Evolutionary conservation across 495 filamentous ascomycete species (phyloP), one percentile per base, ranked within the genome.

Genomic region (Gamarada debralockiae): DNA sequence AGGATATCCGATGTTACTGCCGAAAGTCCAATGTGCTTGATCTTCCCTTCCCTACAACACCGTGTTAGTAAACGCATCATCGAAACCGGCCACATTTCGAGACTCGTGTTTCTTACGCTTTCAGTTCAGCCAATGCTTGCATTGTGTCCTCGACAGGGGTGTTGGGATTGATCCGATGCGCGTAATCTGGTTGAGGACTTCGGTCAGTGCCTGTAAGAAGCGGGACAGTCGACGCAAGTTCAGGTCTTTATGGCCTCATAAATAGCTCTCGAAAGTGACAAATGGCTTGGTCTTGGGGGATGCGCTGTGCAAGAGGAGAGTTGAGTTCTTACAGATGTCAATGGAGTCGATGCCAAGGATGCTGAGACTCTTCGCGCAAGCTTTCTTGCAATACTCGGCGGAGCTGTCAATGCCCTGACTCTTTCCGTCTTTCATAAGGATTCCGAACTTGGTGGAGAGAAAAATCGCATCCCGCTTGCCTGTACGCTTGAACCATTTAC

Each of bases 121-220:
- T 49, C 1, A 56, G 45, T 61, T 73, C 65, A 21, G 59, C 67
- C 65, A 82, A 60, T 20, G 66, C 72, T 18, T 59, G 55, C 52
- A 83, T 72, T 51, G 70, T 83, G 61, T 79, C 74, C 62, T 86
- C 83, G 36, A 86, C 74, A 0, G 82, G 82, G 0, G 74, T 72
- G 23, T 67, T 67, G 17, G 62, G 34, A 49, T 78, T 74, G 13
- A 75, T 60, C n/a, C 70, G 69, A 56, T 83, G 80, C 15, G 66
- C 60, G 48, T 83, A 84, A 60, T 78, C 65, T 67, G 40, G 12
- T 3, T 46, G 45, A 54, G 75, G 27, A 36, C 17, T 6, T 70
- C 21, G 68, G 68, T 44, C 67, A 65, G 57, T 68, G 67, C 12
- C 24, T 34, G 6, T 61, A 58, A 34, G 8, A 34, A 8, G n/a